Base-by-base conservation (phyloP, 257 asterid genomes). In the Rhazya stricta region DNA sequence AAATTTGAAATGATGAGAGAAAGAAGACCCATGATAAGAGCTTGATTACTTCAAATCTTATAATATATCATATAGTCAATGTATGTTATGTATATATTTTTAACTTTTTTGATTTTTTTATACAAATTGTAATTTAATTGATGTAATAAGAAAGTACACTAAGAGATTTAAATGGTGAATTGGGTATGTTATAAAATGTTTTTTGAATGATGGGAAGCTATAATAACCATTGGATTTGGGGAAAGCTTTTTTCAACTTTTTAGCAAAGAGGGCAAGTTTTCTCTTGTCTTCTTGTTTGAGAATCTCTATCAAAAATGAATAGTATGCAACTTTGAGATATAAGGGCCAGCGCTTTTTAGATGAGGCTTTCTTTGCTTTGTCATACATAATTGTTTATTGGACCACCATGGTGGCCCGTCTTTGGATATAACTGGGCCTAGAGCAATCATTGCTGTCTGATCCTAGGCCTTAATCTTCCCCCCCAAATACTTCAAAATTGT, bases 1-100 rank as follows among this genome's bases (percentile, higher is more conserved):
- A 84, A 84, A 76, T 83, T 80, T 73, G 81, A 80, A 79, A 83
- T 81, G 57, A 86, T 84, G 60, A 69, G 61, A 58, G 75, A 42
- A 69, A 67, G 36, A 54, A n/a, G n/a, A n/a, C n/a, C n/a, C n/a
- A n/a, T n/a, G n/a, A n/a, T n/a, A n/a, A n/a, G n/a, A n/a, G n/a
- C n/a, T n/a, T n/a, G n/a, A n/a, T n/a, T n/a, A n/a, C n/a, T n/a
- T n/a, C n/a, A n/a, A n/a, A n/a, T n/a, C n/a, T n/a, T n/a, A n/a
- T n/a, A n/a, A n/a, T n/a, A n/a, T n/a, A n/a, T n/a, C n/a, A n/a
- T n/a, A n/a, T n/a, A n/a, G n/a, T n/a, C n/a, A n/a, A n/a, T n/a
- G n/a, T n/a, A n/a, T n/a, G n/a, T n/a, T n/a, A n/a, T n/a, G n/a
- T n/a, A n/a, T n/a, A n/a, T n/a, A n/a, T n/a, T n/a, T n/a, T n/a